These are phyloP conservation scores for Dillenia suffruticosa DNA, from an alignment of 164 flowering plant genomes.

Conservation along the genomic window DNA sequence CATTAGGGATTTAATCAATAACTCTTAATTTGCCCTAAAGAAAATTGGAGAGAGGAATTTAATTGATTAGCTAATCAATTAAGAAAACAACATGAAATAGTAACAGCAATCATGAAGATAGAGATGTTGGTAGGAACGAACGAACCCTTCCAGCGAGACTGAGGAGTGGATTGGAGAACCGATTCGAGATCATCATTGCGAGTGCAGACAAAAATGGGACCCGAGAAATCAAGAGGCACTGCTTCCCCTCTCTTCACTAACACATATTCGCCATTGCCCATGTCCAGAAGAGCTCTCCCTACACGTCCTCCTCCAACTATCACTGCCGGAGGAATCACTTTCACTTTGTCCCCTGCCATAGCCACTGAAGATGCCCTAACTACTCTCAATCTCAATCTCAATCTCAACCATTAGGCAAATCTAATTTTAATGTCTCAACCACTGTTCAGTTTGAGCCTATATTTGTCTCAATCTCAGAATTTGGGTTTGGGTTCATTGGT, in stretches of 20 bases:
- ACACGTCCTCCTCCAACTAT: slow-evolving; percentile 92
- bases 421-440: too few species aligned
- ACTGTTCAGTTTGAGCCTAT: too few species aligned
- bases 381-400: neutral
- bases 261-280: slow-evolving; percentile 73
- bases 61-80: neutral
- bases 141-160: slow-evolving; percentile 86
- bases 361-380: slow-evolving; percentile 1
- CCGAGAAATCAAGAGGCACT: slow-evolving; percentile 70
- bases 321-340: slow-evolving; percentile 54
- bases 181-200: slow-evolving; percentile 96
- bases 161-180: slow-evolving; percentile 83
- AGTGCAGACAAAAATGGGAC: slow-evolving; percentile 92
- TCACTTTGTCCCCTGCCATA: slow-evolving; percentile 31
- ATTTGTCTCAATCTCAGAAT: too few species aligned
- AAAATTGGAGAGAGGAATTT: neutral
- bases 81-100: neutral
- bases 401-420: too few species aligned
- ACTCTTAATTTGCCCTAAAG: too few species aligned
- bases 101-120: neutral
- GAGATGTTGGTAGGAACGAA: neutral
- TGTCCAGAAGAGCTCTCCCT: slow-evolving; percentile 66
- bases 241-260: slow-evolving; percentile 72
- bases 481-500: too few species aligned
- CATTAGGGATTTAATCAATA: too few species aligned